Evolutionary conservation across 2,329 filamentous ascomycete genomes (phyloP), one percentile per base, ranked within the genome.

Genomic region (Sporothrix sp.): DNA sequence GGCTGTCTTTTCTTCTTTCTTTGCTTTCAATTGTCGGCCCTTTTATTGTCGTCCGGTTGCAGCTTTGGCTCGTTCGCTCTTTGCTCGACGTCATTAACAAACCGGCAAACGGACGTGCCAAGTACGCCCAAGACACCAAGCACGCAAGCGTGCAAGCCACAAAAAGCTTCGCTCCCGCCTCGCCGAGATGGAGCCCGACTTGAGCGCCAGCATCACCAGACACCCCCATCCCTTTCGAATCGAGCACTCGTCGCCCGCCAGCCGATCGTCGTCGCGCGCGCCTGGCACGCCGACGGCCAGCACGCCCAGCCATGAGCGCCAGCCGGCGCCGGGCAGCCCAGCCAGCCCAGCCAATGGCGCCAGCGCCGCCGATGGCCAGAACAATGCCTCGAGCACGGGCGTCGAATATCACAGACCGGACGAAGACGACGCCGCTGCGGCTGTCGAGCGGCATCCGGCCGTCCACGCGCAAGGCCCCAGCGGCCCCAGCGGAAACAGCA

Each of bases 311-410:
- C 38, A 48, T 28, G 25, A 28, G 6, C 25, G 25, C 6, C 37
- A 33, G 23, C 11, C 20, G 53, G 16, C 47, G 59, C 48, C 58
- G 62, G 61, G 55, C 56, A 63, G 61, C 30, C 25, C 5, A 28
- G 25, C 25, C 25, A 10, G 6, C 10, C 25, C 37, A 28, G n/a
- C 21, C 30, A 18, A n/a, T n/a, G n/a, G n/a, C n/a, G 32, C n/a
- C 13, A 49, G 58, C 45, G 59, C 59, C 52, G 60, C 57, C 60
- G 14, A 60, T 62, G 9, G 57, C 53, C 13, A 44, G 7, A 21
- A 42, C 28, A 62, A 66, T 50, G 72, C 65, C 28, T 68, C 68
- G 16, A 75, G 72, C 57, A 75, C 72, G 7, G 70, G 66, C 52
- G 63, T 75, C 45, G 71, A 75, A 59, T 60, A 6, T 28, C 25